A percentile compares a stretch with the other conserved stretches of the same genome.
Conservation (phyloP, 768 basidiomycete genomes). For the Sutorius australiensis region DNA sequence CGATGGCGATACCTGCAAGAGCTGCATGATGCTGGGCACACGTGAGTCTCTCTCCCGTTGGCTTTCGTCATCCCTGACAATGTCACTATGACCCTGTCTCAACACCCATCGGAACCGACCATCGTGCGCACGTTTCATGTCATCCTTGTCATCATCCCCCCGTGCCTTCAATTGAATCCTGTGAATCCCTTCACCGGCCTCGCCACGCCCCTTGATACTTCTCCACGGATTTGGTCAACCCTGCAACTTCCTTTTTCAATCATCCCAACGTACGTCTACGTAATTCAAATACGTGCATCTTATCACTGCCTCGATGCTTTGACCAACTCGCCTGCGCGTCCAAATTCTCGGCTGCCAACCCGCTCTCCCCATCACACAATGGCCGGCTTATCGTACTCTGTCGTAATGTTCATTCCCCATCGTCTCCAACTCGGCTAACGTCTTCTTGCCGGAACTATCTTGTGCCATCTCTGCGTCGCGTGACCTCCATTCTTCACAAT, state of each 20-base stretch:
- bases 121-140: background rate
- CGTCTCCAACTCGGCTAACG: slow-evolving; percentile 10
- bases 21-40: slow-evolving; percentile 68
- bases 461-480: background rate
- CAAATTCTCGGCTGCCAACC: background rate
- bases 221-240: slow-evolving; percentile 3
- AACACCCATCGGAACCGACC: slow-evolving; percentile 7
- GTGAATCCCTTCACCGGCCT: background rate
- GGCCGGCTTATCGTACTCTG: slow-evolving; percentile 11
- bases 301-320: slow-evolving; percentile 1
- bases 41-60: slow-evolving; percentile 40
- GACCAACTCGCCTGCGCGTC: background rate
- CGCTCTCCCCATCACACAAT: slow-evolving; percentile 8
- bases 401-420: slow-evolving; percentile 16
- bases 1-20: slow-evolving; percentile 66
- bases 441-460: slow-evolving; percentile 5
- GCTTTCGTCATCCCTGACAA: slow-evolving; percentile 9
- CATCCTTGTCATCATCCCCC: background rate
- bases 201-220: background rate
- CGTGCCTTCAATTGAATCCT: slow-evolving; percentile 3
- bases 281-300: slow-evolving; percentile 10
- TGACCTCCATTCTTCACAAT: background rate
- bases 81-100: background rate
- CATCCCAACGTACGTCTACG: slow-evolving; percentile 12
- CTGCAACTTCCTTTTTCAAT: slow-evolving; percentile 1